Evolutionary conservation across 2,329 filamentous ascomycete genomes (phyloP).

Genomic region (Penicillium sp.): DNA sequence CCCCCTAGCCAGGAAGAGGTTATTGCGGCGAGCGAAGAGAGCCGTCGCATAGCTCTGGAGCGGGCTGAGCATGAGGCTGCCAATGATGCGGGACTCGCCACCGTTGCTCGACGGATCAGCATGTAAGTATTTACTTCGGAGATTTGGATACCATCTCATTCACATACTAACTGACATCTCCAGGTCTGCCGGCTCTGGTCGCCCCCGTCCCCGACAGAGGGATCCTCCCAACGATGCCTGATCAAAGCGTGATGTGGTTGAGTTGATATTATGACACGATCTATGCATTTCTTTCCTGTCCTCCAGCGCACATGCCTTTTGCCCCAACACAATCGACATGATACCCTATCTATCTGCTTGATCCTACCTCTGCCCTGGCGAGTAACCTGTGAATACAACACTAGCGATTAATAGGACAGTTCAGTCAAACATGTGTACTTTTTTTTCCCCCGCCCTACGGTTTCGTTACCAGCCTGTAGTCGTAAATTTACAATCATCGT

Average conservation of each 20-base stretch:
- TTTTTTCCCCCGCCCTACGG: background rate
- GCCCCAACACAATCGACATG: slow-evolving; percentile 28
- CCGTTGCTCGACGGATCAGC: slow-evolving; percentile 87
- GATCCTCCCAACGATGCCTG: slow-evolving; percentile 31
- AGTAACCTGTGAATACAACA: slow-evolving; percentile 12
- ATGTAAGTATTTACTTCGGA: slow-evolving; percentile 66
- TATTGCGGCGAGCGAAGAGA: slow-evolving; percentile 74
- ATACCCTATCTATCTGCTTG: slow-evolving; percentile 29
- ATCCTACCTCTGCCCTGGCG: slow-evolving; percentile 16
- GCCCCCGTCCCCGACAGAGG: slow-evolving; percentile 32
- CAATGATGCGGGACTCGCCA: slow-evolving; percentile 83
- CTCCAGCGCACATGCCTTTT: slow-evolving; percentile 24
- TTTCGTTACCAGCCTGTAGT: slow-evolving; percentile 3
- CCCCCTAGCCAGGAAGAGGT: slow-evolving; percentile 94
- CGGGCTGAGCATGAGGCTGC: slow-evolving; percentile 85
- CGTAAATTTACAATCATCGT: background rate
- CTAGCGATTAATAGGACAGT: slow-evolving; percentile 15
- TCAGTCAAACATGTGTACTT: slow-evolving; percentile 13
- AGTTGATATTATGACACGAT: slow-evolving; percentile 29
- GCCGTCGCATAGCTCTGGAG: slow-evolving; percentile 77
- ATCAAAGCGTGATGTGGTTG: slow-evolving; percentile 19
- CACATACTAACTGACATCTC: background rate
- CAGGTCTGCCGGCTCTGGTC: slow-evolving; percentile 44
- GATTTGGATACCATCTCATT: background rate
- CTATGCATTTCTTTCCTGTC: slow-evolving; percentile 27